Evolutionary conservation across 192 early-diverging fungal genomes (phyloP), one percentile per base, ranked within the genome.

Genomic region (Backusella australiensis): DNA sequence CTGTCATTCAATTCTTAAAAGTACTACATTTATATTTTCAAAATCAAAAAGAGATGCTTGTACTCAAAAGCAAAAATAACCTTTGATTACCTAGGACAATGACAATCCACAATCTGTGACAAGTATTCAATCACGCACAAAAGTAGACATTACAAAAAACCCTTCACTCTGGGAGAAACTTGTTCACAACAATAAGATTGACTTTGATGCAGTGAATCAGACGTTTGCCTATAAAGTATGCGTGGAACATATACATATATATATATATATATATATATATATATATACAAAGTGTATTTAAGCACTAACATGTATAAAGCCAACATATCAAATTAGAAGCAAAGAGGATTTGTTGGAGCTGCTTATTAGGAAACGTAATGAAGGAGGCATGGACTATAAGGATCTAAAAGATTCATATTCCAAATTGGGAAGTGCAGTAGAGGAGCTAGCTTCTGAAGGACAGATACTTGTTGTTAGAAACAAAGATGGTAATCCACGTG

Each of bases 371-470:
- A 85, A 85, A 41, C 80, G 84, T 32, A 87, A 88, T 56, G 77
- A 88, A 56, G 81, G 83, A 5, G 94, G 91, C 1, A 88, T 93
- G 81, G 93, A 94, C 46, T 90, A 89, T 49, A 93, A 91, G 76
- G 91, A 89, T 35, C 85, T 96, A 17, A 86, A 87, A 42, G 93
- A 96, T 67, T 94, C 92, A 12, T 94, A 93, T 75, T 81, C 91
- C 26, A 90, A 91, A 36, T 75, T 90, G 21, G 71, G 71, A n/a
- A 78, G 81, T 59, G 78, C 84, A 29, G 85, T 87, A 26, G 76
- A 92, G 69, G 90, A 91, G 42, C 73, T 91, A 17, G 87, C 88
- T 3, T 65, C 67, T 12, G 84, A 87, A 65, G 86, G 87, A 17
- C 77, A 81, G 41, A 86, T 96, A 2, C 73, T 94, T 76, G 86